A percentile compares a stretch with the other conserved stretches of the same genome.
These are phyloP conservation scores for Saitozyma podzolica DNA, from an alignment of 768 basidiomycete species.

Conservation along the genomic window DNA sequence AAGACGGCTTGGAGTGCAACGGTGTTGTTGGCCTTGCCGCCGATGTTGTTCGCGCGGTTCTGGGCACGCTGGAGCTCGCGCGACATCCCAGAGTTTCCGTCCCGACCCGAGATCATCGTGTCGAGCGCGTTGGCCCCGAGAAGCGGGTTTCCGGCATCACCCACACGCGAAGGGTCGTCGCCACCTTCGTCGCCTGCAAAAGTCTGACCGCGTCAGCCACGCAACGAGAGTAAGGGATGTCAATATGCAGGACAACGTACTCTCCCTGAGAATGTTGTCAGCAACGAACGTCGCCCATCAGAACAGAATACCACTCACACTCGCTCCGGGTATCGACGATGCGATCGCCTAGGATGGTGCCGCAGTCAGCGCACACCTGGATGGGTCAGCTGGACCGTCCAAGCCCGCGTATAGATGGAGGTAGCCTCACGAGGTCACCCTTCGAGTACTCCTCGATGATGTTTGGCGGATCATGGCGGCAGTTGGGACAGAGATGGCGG, in stretches of 20 bases:
- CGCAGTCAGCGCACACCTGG: constrained; percentile 52
- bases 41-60: constrained; percentile 63
- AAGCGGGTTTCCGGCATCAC: constrained; percentile 90
- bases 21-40: constrained; percentile 26
- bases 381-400: neutral
- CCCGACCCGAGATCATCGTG: constrained; percentile 91
- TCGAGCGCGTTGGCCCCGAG: constrained; percentile 93
- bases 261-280: constrained; percentile 21
- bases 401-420: constrained; percentile 53
- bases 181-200: constrained; percentile 99
- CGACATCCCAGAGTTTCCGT: constrained; percentile 89
- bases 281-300: constrained; percentile 4
- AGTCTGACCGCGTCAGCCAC: constrained; percentile 60
- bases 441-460: constrained; percentile 97
- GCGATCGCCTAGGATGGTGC: constrained; percentile 90
- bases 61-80: constrained; percentile 90
- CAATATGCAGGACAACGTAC: constrained; percentile 19
- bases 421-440: constrained; percentile 85
- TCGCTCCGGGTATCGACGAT: constrained; percentile 97
- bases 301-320: constrained; percentile 57
- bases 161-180: constrained; percentile 99
- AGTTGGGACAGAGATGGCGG: constrained; percentile 82
- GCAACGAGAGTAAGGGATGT: neutral
- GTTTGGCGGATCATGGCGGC: constrained; percentile 86
- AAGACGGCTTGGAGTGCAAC: constrained; percentile 77